Evolutionary conservation across 2,329 filamentous ascomycete species (phyloP).

Genomic region (Trichophyton verrucosum): DNA sequence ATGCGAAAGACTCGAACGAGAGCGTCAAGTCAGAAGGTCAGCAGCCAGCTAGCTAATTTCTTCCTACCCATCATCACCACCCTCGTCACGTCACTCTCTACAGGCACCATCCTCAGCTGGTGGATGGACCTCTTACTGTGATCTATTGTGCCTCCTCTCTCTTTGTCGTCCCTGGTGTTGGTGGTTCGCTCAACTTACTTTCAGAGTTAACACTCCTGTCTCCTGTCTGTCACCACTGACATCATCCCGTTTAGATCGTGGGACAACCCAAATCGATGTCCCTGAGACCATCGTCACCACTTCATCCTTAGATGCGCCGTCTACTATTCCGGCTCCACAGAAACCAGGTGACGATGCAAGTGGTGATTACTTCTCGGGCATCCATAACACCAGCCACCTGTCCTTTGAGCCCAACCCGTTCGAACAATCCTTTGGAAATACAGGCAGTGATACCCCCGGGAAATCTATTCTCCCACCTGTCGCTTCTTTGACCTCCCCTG

Average conservation of each 20-base stretch:
- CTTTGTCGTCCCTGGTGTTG: neutral
- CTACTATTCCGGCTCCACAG: slow-evolving; percentile 58
- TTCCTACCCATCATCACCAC: too few species aligned
- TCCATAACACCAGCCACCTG: slow-evolving; percentile 39
- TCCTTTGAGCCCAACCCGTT: slow-evolving; percentile 84
- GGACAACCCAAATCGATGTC: slow-evolving; percentile 14
- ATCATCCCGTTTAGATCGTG: slow-evolving; percentile 12
- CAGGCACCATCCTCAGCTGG: neutral
- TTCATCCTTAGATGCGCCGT: slow-evolving; percentile 46
- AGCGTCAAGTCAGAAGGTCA: slow-evolving; percentile 30
- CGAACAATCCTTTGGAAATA: slow-evolving; percentile 75
- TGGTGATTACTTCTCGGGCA: slow-evolving; percentile 58
- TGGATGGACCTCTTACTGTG: neutral
- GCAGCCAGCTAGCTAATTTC: slow-evolving; percentile 6
- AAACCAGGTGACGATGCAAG: slow-evolving; percentile 32
- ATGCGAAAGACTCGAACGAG: slow-evolving; percentile 27
- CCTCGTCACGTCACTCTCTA: neutral
- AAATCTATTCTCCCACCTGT: slow-evolving; percentile 75
- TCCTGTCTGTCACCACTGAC: neutral
- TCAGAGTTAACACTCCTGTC: neutral
- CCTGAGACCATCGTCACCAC: slow-evolving; percentile 36
- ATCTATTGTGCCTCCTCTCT: neutral
- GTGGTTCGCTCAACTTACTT: neutral
- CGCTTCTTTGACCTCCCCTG: slow-evolving; percentile 80
- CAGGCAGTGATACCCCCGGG: slow-evolving; percentile 64